Evolutionary conservation across 768 basidiomycete genomes (phyloP), one percentile per base, ranked within the genome.

Genomic region (Boletales sp.): DNA sequence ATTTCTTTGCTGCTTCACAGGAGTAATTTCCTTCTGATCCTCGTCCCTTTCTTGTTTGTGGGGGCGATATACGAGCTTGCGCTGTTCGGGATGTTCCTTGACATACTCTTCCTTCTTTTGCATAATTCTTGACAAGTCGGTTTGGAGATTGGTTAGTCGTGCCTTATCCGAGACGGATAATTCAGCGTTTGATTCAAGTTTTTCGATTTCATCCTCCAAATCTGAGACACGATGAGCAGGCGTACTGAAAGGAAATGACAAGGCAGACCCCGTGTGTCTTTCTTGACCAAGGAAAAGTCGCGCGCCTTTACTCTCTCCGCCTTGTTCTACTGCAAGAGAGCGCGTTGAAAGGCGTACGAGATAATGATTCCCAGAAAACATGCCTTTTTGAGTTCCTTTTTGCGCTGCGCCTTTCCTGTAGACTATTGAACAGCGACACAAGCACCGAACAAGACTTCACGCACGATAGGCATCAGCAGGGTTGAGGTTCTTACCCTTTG

Each of bases 331-430:
- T 83, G 69, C 69, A 76, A 45, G 58, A 48, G 45, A 46, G 46
- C 31, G 45, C 37, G 49, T 58, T 38, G 57, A 46, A 47, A n/a
- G 43, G 21, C 21, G 18, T 47, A 15, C 45, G 38, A 38, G 42
- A 65, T 53, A 63, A 39, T 34, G 43, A 47, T n/a, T n/a, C n/a
- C n/a, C n/a, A 40, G 39, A 51, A 53, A 42, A 48, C 54, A 40
- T 56, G 56, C 93, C 86, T 93, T 95, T 74, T 95, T 95, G 39
- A 97, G 74, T 66, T 99, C 95, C 66, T 94, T 97, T 69, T 93
- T 94, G 51, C 91, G 79, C 64, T 86, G 86, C 4, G 90, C 84
- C 71, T 98, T 98, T 48, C 94, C 94, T 97, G 19, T 7, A 15
- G 29, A 29, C n/a, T 12, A 3, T 32, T 58, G n/a, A 49, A 21